A percentile compares a stretch with the other conserved stretches of the same genome.
Conservation (phyloP, 768 basidiomycete genomes). For the Ramaria rubella region DNA sequence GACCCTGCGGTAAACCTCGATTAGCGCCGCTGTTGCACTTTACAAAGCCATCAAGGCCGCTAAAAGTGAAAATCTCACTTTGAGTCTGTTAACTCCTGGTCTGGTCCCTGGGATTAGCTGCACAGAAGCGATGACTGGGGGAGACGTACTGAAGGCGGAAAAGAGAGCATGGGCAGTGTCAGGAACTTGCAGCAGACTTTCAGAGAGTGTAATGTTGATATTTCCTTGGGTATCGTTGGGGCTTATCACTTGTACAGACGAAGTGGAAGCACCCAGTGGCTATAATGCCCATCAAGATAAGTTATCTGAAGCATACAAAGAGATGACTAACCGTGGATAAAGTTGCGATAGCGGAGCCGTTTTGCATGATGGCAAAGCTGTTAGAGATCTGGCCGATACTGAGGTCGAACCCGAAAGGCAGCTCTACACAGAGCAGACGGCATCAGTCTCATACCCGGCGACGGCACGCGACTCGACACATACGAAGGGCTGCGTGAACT, state of each 20-base stretch:
- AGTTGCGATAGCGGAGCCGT: slow-evolving; percentile 46
- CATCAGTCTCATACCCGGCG: background rate
- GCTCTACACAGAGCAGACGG: slow-evolving; percentile 31
- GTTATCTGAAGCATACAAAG: background rate
- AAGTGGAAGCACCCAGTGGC: slow-evolving; percentile 60
- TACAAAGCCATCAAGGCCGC: background rate
- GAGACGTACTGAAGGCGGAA: slow-evolving; percentile 49
- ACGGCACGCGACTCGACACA: slow-evolving; percentile 13
- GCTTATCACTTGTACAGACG: slow-evolving; percentile 46
- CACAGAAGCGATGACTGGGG: background rate
- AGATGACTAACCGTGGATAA: slow-evolving; percentile 46
- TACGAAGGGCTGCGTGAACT: slow-evolving; percentile 54
- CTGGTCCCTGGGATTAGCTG: slow-evolving; percentile 26
- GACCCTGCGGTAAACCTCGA: slow-evolving; percentile 2
- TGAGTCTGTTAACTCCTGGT: slow-evolving; percentile 48
- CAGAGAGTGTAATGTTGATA: slow-evolving; percentile 55
- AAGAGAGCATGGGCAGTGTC: slow-evolving; percentile 44
- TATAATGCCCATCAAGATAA: slow-evolving; percentile 18
- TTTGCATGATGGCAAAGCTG: slow-evolving; percentile 52
- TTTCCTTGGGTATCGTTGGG: slow-evolving; percentile 51
- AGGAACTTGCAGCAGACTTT: slow-evolving; percentile 46
- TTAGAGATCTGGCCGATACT: slow-evolving; percentile 58
- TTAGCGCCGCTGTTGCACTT: background rate
- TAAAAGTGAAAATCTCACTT: slow-evolving; percentile 18
- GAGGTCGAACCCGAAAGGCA: slow-evolving; percentile 67